phyloP scores from a whole-genome alignment of 140 eudicot genomes.

The Senecio squalidus region DNA sequence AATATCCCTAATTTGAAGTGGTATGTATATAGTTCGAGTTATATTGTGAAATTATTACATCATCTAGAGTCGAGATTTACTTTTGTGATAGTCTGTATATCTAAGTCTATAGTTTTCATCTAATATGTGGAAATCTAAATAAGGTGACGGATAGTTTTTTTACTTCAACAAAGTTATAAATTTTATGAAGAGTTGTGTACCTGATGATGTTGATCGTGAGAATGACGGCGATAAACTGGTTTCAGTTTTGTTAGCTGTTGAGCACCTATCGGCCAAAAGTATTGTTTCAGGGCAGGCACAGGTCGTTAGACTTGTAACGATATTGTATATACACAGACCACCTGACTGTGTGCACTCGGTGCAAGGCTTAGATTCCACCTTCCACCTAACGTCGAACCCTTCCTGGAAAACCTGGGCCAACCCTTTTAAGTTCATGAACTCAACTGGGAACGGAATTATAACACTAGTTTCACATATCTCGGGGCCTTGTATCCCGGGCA shows the following conservation, averaged over 20 bases:
- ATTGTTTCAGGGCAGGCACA: constrained; percentile 52
- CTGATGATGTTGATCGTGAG: constrained; percentile 22
- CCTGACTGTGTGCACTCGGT: constrained; percentile 31
- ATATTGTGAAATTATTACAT: too few species aligned
- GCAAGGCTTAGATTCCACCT: constrained; percentile 32
- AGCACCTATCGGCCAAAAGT: too few species aligned
- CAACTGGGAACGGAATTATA: constrained; percentile 31
- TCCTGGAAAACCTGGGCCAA: constrained; percentile 16
- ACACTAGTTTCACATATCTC: constrained; percentile 39
- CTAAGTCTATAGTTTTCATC: too few species aligned
- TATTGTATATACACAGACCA: constrained; percentile 48
- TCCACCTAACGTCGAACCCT: constrained; percentile 55
- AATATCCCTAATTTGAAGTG: too few species aligned
- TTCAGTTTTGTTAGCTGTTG: too few species aligned
- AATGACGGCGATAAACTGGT: too few species aligned
- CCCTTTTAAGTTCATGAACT: constrained; percentile 12
- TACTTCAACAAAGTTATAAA: too few species aligned
- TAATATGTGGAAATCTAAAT: too few species aligned
- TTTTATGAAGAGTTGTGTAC: constrained; percentile 13
- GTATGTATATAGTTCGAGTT: too few species aligned
- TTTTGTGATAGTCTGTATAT: too few species aligned
- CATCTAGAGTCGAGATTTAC: too few species aligned
- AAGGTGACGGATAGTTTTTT: too few species aligned
- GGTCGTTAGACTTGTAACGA: constrained; percentile 18
- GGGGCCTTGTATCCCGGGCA: constrained; percentile 36